Evolutionary conservation across 2,329 filamentous ascomycete genomes (phyloP), one percentile per base, ranked within the genome.

Genomic region (Exophiala viscosa): DNA sequence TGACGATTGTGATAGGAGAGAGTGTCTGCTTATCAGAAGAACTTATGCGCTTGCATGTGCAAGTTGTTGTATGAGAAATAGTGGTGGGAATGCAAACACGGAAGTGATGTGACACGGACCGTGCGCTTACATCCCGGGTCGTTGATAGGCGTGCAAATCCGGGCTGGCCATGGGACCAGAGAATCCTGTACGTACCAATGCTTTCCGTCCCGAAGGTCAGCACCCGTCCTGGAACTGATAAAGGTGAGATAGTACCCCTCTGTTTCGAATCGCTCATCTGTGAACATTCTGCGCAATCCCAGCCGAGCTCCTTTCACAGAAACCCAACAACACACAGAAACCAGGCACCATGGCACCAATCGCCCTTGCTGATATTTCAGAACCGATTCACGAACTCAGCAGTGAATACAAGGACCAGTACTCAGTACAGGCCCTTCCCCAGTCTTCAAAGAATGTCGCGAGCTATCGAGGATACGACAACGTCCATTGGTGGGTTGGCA

Each of bases 401-500:
- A 44, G 42, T n/a, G 34, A 49, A 18, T 34, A 28, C 13, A 31
- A 57, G 45, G 39, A 48, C 40, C 28, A 35, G 33, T 39, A 31
- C 38, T 34, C 33, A 11, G 20, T 13, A 10, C 39, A 48, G 23
- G 28, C 32, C 15, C 50, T 52, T 45, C 53, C 56, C 17, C 49
- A 52, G 31, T 53, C 47, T 2, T 23, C 56, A 7, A 55, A 49
- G 3, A 54, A 48, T 18, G 14, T 60, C 10, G 48, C 47, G 17
- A 55, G 38, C 13, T 91, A 95, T 75, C 82, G 83, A 56, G 90
- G 89, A 66, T 96, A 96, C 70, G 89, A 96, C 73, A 88, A 96
- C 71, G 82, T 96, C 51, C 91, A 90, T 62, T 96, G 91, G 91
- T 96, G 90, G 76, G 92, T 96, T 28, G 90, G 91, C 67, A 97